Conservation (phyloP, 2,329 filamentous ascomycete species). For the Emmonsiellopsis sp. region DNA sequence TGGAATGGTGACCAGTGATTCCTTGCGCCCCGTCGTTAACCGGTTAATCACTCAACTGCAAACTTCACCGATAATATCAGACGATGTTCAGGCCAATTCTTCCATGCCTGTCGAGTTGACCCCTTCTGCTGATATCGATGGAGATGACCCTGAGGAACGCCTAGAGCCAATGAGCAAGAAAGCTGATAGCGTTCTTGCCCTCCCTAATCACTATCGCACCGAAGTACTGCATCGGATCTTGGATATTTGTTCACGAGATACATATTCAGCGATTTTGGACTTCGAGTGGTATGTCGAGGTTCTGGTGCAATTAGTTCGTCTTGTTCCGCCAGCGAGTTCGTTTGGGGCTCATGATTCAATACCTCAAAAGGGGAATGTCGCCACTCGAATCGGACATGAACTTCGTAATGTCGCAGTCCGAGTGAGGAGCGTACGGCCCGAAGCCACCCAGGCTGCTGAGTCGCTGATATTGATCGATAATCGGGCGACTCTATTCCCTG, state of each 20-base stretch:
- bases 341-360: slow-evolving; percentile 9
- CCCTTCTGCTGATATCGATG: slow-evolving; percentile 46
- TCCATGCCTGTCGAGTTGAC: slow-evolving; percentile 31
- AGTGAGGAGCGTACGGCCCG: slow-evolving; percentile 69
- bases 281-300: slow-evolving; percentile 98
- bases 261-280: slow-evolving; percentile 74
- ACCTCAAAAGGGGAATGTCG: slow-evolving; percentile 17
- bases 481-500: slow-evolving; percentile 47
- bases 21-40: slow-evolving; percentile 72
- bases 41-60: slow-evolving; percentile 75
- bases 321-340: slow-evolving; percentile 31
- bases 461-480: slow-evolving; percentile 55
- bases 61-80: slow-evolving; percentile 51
- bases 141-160: slow-evolving; percentile 46
- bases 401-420: slow-evolving; percentile 85
- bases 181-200: slow-evolving; percentile 44
- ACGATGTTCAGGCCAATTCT: slow-evolving; percentile 30
- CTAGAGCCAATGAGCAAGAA: slow-evolving; percentile 45
- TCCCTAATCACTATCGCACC: slow-evolving; percentile 77
- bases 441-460: slow-evolving; percentile 77
- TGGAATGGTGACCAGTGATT: slow-evolving; percentile 86
- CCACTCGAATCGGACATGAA: slow-evolving; percentile 62
- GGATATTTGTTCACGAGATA: slow-evolving; percentile 80
- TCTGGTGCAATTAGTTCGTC: slow-evolving; percentile 71
- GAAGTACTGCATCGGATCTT: slow-evolving; percentile 77